Evolutionary conservation across 768 basidiomycete genomes (phyloP).

Genomic region (Scleroderma bovista): DNA sequence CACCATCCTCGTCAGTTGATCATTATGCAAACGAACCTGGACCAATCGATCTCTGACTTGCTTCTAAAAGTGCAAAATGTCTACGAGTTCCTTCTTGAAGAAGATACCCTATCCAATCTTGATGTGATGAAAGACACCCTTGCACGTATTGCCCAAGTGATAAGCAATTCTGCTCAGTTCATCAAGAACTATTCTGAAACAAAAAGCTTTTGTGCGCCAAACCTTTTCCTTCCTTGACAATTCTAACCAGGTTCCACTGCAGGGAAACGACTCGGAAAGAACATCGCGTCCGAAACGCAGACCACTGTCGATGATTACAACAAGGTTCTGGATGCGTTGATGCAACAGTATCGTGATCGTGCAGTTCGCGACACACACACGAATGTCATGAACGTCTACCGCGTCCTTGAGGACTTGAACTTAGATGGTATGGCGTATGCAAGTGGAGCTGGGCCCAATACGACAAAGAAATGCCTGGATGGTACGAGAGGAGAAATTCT

Average conservation of each 20-base stretch:
- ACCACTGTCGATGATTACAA: not conserved
- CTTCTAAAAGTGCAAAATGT: not conserved
- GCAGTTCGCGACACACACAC: not conserved
- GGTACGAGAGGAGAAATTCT: not conserved
- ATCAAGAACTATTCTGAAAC: slow-evolving; percentile 20
- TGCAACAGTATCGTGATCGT: not conserved
- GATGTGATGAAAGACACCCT: not conserved
- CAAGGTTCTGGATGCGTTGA: not conserved
- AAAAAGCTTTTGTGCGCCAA: slow-evolving; percentile 14
- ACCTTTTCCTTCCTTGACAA: not conserved
- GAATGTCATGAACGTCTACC: not conserved
- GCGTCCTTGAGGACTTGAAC: not conserved
- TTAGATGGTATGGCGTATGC: not conserved
- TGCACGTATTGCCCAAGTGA: slow-evolving; percentile 7
- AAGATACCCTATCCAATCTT: not conserved
- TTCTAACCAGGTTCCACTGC: not conserved
- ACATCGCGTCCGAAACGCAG: not conserved
- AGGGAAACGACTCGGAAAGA: not conserved
- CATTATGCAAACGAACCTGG: not conserved
- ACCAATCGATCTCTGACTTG: not conserved
- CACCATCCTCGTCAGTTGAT: not conserved
- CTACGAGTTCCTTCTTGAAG: not conserved
- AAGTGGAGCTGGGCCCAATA: not conserved
- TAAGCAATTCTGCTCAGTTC: slow-evolving; percentile 21
- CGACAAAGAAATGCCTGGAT: not conserved